phyloP scores from a whole-genome alignment of 495 filamentous ascomycete species.

The Penicillium samsonianum region DNA sequence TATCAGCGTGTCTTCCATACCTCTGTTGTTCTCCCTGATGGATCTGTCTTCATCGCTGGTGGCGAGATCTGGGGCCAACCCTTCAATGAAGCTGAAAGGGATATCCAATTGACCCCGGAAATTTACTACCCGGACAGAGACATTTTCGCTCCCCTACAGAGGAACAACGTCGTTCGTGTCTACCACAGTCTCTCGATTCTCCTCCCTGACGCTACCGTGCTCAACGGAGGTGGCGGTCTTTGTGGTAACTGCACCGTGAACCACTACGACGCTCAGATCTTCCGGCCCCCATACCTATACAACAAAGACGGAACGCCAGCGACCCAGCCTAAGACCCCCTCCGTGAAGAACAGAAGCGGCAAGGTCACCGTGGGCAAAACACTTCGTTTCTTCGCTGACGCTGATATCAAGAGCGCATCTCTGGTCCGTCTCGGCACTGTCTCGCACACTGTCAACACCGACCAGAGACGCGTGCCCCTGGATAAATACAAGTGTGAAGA shows the following conservation, averaged over 20 bases:
- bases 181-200: slow-evolving; percentile 60
- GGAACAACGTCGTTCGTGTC: slow-evolving; percentile 46
- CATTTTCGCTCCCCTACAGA: slow-evolving; percentile 24
- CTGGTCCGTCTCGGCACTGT: slow-evolving; percentile 49
- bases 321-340: slow-evolving; percentile 1
- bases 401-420: slow-evolving; percentile 20
- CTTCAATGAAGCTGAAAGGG: slow-evolving; percentile 48
- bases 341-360: no score
- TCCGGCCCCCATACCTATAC: slow-evolving; percentile 53
- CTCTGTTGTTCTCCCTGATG: slow-evolving; percentile 57
- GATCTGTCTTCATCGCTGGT: slow-evolving; percentile 58
- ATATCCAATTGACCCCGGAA: slow-evolving; percentile 48
- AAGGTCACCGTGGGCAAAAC: no score
- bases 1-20: slow-evolving; percentile 54
- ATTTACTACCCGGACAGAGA: slow-evolving; percentile 50
- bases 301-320: no score
- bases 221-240: slow-evolving; percentile 56
- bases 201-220: slow-evolving; percentile 55
- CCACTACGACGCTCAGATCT: slow-evolving; percentile 60
- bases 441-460: slow-evolving; percentile 62
- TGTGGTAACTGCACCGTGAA: slow-evolving; percentile 54
- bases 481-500: no score
- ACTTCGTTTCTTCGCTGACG: no score
- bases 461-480: slow-evolving; percentile 53
- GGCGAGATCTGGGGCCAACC: slow-evolving; percentile 50